Conservation (phyloP, 257 asterid genomes). For the Eustoma russellianum region DNA sequence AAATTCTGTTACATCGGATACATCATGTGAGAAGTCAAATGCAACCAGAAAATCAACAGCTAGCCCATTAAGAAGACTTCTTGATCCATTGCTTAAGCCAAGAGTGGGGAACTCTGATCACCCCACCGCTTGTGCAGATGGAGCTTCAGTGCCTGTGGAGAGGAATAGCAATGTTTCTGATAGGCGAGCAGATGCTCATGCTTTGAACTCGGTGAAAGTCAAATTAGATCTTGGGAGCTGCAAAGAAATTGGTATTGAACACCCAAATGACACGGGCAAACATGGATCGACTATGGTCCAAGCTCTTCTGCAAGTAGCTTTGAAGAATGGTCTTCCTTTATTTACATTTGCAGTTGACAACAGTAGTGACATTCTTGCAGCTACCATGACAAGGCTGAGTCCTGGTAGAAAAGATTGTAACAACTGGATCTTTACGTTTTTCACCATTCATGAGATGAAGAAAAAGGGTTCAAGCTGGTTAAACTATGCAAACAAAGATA, state of each 20-base stretch:
- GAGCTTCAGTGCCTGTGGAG: constrained; percentile 19
- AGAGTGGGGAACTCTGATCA: constrained; percentile 31
- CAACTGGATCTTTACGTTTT: constrained; percentile 53
- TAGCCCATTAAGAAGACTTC: constrained; percentile 74
- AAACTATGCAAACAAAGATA: constrained; percentile 41
- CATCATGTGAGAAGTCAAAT: constrained; percentile 31
- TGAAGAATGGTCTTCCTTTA: constrained; percentile 63
- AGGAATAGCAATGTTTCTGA: constrained; percentile 18
- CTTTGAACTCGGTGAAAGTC: constrained; percentile 27
- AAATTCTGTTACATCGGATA: constrained; percentile 13
- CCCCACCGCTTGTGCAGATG: constrained; percentile 13
- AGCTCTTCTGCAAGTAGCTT: constrained; percentile 69
- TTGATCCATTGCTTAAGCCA: constrained; percentile 63
- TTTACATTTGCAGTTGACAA: constrained; percentile 70
- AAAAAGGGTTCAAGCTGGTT: constrained; percentile 40
- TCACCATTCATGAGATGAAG: constrained; percentile 48
- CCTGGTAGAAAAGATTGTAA: constrained; percentile 24
- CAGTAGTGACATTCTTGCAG: constrained; percentile 53
- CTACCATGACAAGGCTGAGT: constrained; percentile 42
- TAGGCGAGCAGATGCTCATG: constrained; percentile 21
- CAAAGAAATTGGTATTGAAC: constrained; percentile 21
- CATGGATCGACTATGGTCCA: constrained; percentile 30
- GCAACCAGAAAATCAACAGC: constrained; percentile 40
- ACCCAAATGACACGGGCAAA: constrained; percentile 22
- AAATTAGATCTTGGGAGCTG: constrained; percentile 32